A percentile compares a stretch with the other conserved stretches of the same genome.
These are phyloP conservation scores for Wickerhamomyces alni DNA, from an alignment of 805 yeast species.

Conservation along the genomic window DNA sequence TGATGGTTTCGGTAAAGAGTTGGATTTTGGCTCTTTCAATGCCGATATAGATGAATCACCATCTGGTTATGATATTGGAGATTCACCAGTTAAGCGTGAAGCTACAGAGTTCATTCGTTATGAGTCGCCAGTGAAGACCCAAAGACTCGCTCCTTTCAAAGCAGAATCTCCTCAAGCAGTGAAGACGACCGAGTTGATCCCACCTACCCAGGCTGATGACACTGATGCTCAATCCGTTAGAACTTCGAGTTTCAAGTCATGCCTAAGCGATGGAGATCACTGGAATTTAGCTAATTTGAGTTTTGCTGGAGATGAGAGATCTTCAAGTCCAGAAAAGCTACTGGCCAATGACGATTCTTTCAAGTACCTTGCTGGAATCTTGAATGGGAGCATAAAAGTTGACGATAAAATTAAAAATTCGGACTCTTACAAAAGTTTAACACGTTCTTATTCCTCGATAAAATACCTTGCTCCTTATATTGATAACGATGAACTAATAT, in stretches of 20 bases:
- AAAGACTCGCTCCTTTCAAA: too few species aligned
- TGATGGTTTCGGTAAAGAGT: background rate
- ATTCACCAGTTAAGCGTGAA: conserved; percentile 2
- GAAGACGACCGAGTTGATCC: background rate
- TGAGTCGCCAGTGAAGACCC: background rate
- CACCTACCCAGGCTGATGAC: background rate
- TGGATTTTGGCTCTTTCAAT: conserved; percentile 1
- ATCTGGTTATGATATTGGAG: background rate
- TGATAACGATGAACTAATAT: conserved; percentile 18
- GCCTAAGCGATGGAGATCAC: conserved; percentile 8
- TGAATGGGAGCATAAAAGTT: conserved; percentile 21
- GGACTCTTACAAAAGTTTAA: conserved; percentile 14
- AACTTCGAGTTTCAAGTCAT: conserved; percentile 19
- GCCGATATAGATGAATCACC: conserved; percentile 2
- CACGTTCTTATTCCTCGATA: conserved; percentile 29
- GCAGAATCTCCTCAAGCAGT: background rate
- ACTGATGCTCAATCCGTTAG: conserved; percentile 1
- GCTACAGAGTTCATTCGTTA: background rate
- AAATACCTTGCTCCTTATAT: conserved; percentile 30
- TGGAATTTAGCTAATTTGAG: background rate
- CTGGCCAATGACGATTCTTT: conserved; percentile 34
- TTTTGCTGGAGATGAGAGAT: background rate
- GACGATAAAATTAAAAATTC: conserved; percentile 7
- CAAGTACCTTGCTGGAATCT: conserved; percentile 34
- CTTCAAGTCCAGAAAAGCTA: conserved; percentile 2